Evolutionary conservation across 2,329 filamentous ascomycete genomes (phyloP).

Genomic region (Hortaea werneckii): DNA sequence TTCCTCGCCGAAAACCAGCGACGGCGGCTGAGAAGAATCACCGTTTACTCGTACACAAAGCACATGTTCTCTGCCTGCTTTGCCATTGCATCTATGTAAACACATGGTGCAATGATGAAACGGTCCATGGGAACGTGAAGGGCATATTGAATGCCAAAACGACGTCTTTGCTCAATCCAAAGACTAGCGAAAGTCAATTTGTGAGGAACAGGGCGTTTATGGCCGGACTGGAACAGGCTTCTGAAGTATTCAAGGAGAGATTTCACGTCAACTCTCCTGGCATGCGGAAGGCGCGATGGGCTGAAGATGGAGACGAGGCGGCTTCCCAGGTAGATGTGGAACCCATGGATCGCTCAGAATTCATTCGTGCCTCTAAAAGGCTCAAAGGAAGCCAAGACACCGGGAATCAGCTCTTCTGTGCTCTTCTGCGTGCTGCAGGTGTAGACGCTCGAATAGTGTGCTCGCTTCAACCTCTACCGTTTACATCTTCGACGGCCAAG

Average conservation of each 20-base stretch:
- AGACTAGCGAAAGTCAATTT: constrained; percentile 59
- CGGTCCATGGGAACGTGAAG: constrained; percentile 41
- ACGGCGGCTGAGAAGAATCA: constrained; percentile 48
- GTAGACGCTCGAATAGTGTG: constrained; percentile 77
- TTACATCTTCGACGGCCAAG: constrained; percentile 43
- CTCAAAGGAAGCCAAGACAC: constrained; percentile 78
- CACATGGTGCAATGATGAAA: constrained; percentile 63
- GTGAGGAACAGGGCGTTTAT: constrained; percentile 66
- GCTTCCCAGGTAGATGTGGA: constrained; percentile 7
- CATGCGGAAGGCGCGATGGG: constrained; percentile 61
- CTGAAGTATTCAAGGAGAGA: constrained; percentile 55
- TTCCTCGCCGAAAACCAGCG: constrained; percentile 40
- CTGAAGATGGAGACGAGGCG: constrained; percentile 42
- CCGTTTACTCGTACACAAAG: constrained; percentile 72
- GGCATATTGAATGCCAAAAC: constrained; percentile 57
- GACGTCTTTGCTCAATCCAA: constrained; percentile 57
- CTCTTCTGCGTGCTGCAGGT: constrained; percentile 70
- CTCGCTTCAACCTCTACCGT: constrained; percentile 75
- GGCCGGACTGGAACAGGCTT: constrained; percentile 62
- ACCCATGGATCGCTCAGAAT: constrained; percentile 46
- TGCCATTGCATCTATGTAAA: constrained; percentile 69
- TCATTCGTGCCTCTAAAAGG: constrained; percentile 56
- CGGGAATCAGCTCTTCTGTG: constrained; percentile 83
- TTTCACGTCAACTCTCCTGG: constrained; percentile 66
- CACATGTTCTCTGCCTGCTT: constrained; percentile 73